Base-by-base conservation (phyloP, 306 rosid genomes). In the Pterocarpus macrocarpus region DNA sequence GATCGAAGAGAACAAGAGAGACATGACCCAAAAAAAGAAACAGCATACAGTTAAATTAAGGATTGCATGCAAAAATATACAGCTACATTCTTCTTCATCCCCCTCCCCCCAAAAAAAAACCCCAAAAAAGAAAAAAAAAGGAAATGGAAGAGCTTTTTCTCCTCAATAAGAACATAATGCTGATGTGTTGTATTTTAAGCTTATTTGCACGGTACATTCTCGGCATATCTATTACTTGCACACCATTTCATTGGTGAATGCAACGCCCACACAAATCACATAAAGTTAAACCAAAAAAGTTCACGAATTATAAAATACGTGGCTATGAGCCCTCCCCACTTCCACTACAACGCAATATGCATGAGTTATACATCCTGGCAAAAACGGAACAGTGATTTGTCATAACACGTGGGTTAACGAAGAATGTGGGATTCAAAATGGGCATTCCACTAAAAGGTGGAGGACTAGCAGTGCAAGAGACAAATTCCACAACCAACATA, bases 371-470 rank as follows among this genome's bases (percentile, higher is more conserved):
- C 28, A 57, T 64, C 16, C 68, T 4, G 72, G 41, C 56, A 67
- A 85, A 78, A 50, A 55, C 66, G 35, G 49, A 56, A 36, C 0
- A 15, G 38, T 22, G 82, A 75, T 81, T 34, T 30, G 30, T 52
- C 61, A 52, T 53, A 78, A 83, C 79, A 86, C 72, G 81, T 71
- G 78, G 83, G 45, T 65, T 80, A 16, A 59, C 7, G 33, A 62
- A 71, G 68, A 79, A 70, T 17, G 58, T 77, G 68, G 53, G 62
- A 45, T 74, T 85, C 67, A 56, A 70, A 86, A 82, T 90, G 84
- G 86, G 53, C 66, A 65, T 56, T 74, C 90, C 91, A 85, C 89
- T 86, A 50, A 63, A 49, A 49, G n/a, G 30, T 79, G 85, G 86
- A 81, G 86, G 77, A 66, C 47, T 84, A 55, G 30, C 2, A 32